A percentile compares a stretch with the other conserved stretches of the same genome.
Evolutionary conservation across 2,329 filamentous ascomycete genomes (phyloP).

Genomic region (Seiridium cupressi): DNA sequence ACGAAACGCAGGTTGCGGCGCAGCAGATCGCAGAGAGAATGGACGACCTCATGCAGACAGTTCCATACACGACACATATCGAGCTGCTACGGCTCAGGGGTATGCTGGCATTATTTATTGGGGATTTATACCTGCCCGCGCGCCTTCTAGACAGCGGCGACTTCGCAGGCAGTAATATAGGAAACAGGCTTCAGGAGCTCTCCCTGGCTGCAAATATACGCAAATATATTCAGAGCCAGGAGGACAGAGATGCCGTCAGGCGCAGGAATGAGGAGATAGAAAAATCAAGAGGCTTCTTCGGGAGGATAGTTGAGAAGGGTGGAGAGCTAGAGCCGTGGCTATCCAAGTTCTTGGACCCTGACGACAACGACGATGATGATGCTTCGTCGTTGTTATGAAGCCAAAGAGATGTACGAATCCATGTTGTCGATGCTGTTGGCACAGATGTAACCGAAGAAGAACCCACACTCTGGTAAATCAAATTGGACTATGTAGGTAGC

Average conservation of each 20-base stretch:
- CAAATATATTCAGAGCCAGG: slow-evolving; percentile 13
- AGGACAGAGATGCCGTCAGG: slow-evolving; percentile 25
- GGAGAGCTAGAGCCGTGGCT: slow-evolving; percentile 30
- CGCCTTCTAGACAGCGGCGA: slow-evolving; percentile 17
- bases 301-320: slow-evolving; percentile 30
- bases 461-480: too few species aligned
- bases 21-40: slow-evolving; percentile 65
- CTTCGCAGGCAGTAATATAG: background rate
- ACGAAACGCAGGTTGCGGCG: slow-evolving; percentile 56
- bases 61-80: slow-evolving; percentile 67
- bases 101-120: slow-evolving; percentile 73
- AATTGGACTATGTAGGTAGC: too few species aligned
- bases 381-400: background rate
- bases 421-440: too few species aligned
- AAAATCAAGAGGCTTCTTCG: slow-evolving; percentile 35
- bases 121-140: slow-evolving; percentile 58
- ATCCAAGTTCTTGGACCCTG: slow-evolving; percentile 22
- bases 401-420: too few species aligned
- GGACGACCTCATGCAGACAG: slow-evolving; percentile 66
- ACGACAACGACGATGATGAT: slow-evolving; percentile 29
- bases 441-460: too few species aligned
- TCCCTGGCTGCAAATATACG: slow-evolving; percentile 20
- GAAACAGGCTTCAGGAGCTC: slow-evolving; percentile 9
- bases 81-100: slow-evolving; percentile 70
- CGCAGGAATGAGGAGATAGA: slow-evolving; percentile 32